Evolutionary conservation across 441 rosid species (phyloP).

Genomic region (Kokia cookei): DNA sequence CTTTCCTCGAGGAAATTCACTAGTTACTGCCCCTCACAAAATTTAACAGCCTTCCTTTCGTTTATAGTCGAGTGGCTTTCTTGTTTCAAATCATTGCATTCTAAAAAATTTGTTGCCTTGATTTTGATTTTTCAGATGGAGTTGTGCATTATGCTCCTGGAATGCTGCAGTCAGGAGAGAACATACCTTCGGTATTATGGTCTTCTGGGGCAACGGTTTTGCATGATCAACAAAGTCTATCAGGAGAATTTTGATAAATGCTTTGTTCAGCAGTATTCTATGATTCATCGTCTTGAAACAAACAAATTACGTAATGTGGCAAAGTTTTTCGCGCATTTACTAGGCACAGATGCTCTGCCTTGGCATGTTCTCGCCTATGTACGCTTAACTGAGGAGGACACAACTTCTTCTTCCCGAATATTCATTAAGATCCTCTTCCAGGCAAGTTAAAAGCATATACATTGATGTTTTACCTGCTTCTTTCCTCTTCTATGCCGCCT

Average conservation of each 20-base stretch:
- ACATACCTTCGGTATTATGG: constrained; percentile 86
- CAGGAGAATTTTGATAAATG: constrained; percentile 84
- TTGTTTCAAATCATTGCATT: neutral
- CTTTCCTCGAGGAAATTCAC: neutral
- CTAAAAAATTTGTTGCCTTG: neutral
- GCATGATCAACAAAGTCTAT: constrained; percentile 82
- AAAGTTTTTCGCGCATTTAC: constrained; percentile 85
- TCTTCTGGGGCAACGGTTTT: constrained; percentile 82
- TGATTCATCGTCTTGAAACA: constrained; percentile 90
- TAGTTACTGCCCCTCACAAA: neutral
- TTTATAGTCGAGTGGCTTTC: neutral
- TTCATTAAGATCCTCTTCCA: constrained; percentile 94
- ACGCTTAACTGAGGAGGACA: constrained; percentile 83
- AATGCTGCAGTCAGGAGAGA: constrained; percentile 93
- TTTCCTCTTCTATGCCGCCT: neutral
- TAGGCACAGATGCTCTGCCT: constrained; percentile 81
- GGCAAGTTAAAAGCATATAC: constrained; percentile 31
- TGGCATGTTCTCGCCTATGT: constrained; percentile 86
- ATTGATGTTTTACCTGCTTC: neutral
- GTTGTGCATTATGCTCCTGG: constrained; percentile 82
- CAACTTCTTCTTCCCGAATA: constrained; percentile 83
- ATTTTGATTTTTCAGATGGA: constrained; percentile 60
- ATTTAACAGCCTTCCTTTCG: neutral
- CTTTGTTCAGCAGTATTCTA: constrained; percentile 84
- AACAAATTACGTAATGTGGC: constrained; percentile 83